Evolutionary conservation across 2,329 filamentous ascomycete genomes (phyloP), one percentile per base, ranked within the genome.

Genomic region (Cercospora zeina): DNA sequence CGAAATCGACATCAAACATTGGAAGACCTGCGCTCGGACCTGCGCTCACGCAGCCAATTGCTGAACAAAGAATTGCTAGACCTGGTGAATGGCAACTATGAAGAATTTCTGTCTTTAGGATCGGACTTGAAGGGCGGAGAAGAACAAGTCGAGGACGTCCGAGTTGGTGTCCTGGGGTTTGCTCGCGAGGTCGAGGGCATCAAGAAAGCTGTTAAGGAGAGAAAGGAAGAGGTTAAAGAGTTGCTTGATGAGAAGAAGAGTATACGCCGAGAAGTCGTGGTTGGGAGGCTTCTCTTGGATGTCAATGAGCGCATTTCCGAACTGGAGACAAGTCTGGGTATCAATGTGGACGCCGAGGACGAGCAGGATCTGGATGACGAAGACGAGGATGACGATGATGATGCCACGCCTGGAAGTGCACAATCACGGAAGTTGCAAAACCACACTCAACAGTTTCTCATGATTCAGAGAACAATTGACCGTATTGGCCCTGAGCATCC

Each of bases 51-150:
- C 57, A 90, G 88, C 68, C 85, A 90, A 69, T 83, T 88, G 19
- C 87, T 99, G 64, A 90, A 88, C 71, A 86, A 89, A 65, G 95
- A 99, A 78, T 83, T 99, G 2, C 82, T 99, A 16, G 93, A 97
- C 77, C 85, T 99, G 7, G 95, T 99, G 68, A 99, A 99, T 73
- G 85, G 89, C 56, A 96, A 99, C 77, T 97, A 99, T 75, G 89
- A 91, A 53, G 89, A 93, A 61, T 99, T 99, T 70, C 77, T 99
- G 4, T 88, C 87, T 0, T 79, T 99, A 0, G 96, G 95, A 0
- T 86, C 84, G 51, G 90, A 91, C 69, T 79, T 99, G 47, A 85
- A 86, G 58, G 93, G 93, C 2, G 96, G 96, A 7, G 93, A 96
- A 72, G 93, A 97, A 71, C 90, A 88, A 74, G 88, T 97, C 0